Base-by-base conservation (phyloP, 257 asterid genomes). In the Ehretia macrophylla region DNA sequence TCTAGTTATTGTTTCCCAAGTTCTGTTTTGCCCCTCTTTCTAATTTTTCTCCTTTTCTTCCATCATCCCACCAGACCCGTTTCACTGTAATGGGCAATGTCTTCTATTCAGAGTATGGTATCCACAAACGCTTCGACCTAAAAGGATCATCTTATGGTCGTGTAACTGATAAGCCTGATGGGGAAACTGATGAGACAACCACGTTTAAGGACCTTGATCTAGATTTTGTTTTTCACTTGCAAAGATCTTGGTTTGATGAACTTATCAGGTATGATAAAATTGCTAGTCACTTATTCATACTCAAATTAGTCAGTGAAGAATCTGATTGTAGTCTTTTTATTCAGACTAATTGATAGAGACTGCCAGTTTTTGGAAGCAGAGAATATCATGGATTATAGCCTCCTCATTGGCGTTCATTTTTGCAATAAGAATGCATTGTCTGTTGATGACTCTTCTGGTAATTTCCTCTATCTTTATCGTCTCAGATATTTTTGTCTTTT, bases 61-160 rank as follows among this genome's bases (percentile, higher is more conserved):
- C 56, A 49, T 39, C 45, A 50, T 35, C 17, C 49, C 52, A 56
- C 44, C 68, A 70, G 75, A 70, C 70, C 23, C 75, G 75, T 59
- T 87, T 87, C 79, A 72, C 85, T 69, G 91, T 87, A 50, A 87
- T 83, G 96, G 96, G 92, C 35, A 87, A 87, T 67, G 59, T 87
- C 76, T 87, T 85, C 81, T 87, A 91, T 82, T 87, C 96, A 9
- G 91, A 85, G 57, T 83, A 78, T 58, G 83, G 76, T 57, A 87
- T 87, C 53, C 96, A 87, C 63, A 81, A 85, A 73, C 75, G 92
- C 64, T 87, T 87, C 66, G 96, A 87, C 70, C 71, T 87, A 55
- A 87, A 87, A 55, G 96, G 96, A 66, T 87, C 96, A 1, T 87
- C 95, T 49, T 80, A 87, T 75, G 96, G 96, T 8, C 87, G 96